Evolutionary conservation across 768 basidiomycete species (phyloP).

Genomic region (Vararia minispora): DNA sequence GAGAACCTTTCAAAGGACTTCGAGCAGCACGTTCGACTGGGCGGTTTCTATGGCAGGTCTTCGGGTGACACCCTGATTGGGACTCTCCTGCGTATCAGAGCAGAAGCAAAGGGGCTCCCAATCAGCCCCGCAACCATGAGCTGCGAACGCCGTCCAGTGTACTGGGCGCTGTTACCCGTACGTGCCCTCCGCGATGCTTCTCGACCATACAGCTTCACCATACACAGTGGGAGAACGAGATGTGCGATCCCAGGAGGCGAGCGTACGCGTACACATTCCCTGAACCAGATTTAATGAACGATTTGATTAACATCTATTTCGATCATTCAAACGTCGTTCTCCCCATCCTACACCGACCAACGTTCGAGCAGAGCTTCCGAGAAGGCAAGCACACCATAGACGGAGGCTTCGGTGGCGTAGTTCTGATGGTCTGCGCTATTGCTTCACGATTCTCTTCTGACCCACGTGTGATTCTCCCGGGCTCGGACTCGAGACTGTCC

Average conservation of each 20-base stretch:
- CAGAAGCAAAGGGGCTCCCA: constrained; percentile 22
- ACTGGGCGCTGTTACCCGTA: constrained; percentile 39
- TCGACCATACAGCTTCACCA: not conserved
- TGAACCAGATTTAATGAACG: constrained; percentile 23
- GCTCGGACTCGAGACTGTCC: constrained; percentile 20
- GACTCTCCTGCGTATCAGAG: constrained; percentile 31
- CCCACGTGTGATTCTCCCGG: constrained; percentile 28
- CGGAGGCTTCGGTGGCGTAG: constrained; percentile 29
- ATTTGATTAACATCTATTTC: constrained; percentile 41
- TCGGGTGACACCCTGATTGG: constrained; percentile 30
- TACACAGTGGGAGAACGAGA: constrained; percentile 9
- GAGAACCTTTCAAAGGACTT: constrained; percentile 21
- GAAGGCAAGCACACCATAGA: constrained; percentile 30
- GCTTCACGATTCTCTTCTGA: constrained; percentile 43
- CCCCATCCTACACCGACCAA: constrained; percentile 37
- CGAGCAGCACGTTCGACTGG: constrained; percentile 19
- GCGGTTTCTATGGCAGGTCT: constrained; percentile 31
- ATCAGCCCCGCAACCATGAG: constrained; percentile 9
- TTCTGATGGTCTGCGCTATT: constrained; percentile 42
- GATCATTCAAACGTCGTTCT: constrained; percentile 26
- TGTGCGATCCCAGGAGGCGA: not conserved
- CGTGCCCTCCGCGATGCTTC: constrained; percentile 12
- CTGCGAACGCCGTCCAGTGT: constrained; percentile 34
- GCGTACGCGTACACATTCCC: constrained; percentile 19
- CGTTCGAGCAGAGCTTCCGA: constrained; percentile 30